Evolutionary conservation across 2,329 filamentous ascomycete genomes (phyloP), one percentile per base, ranked within the genome.

Genomic region (Aureobasidium zeae): DNA sequence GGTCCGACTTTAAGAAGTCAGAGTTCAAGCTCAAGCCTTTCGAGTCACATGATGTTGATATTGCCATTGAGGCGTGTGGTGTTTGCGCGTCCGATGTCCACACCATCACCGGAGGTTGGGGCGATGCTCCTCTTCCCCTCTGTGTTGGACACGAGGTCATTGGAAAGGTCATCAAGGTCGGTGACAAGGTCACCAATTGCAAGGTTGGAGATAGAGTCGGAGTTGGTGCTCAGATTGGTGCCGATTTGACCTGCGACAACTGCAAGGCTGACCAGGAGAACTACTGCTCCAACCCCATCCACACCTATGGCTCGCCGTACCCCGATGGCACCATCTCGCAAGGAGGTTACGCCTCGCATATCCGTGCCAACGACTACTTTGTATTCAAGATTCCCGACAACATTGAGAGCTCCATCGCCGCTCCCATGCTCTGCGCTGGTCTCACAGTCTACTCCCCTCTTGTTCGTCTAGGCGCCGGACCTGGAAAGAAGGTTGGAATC

Each of bases 1-100:
- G 44, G 44, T 38, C 33, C 6, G 21, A 22, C 28, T 45, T 42
- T 15, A 20, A 29, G 37, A 57, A 55, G 51, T 46, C 53, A 28
- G 53, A 88, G 69, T 86, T 86, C 69, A 75, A 79, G 54, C 79
- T 88, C 47, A 91, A 93, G 69, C 83, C 83, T 13, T 93, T 93
- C 60, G 85, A 81, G 52, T 84, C 88, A 60, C 75, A 85, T 63
- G 86, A 94, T 59, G 77, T 94, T 55, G 86, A 94, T 60, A 77
- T 94, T 65, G 83, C 88, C 70, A 81, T 94, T 56, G 79, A 87
- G 52, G 80, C 76, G 59, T 89, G 84, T 57, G 83, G 85, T 57
- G 69, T 72, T 44, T 72, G 69, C 59, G 67, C 63, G 38, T 66
- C 63, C 29, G 68, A 71, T 50, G 57, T 70, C 21, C 68, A 71